Percentiles rank a stretch among this genome's conserved stretches.
Evolutionary conservation across 148 eudicot genomes (phyloP).

Genomic region (Mesembryanthemum crystallinum): DNA sequence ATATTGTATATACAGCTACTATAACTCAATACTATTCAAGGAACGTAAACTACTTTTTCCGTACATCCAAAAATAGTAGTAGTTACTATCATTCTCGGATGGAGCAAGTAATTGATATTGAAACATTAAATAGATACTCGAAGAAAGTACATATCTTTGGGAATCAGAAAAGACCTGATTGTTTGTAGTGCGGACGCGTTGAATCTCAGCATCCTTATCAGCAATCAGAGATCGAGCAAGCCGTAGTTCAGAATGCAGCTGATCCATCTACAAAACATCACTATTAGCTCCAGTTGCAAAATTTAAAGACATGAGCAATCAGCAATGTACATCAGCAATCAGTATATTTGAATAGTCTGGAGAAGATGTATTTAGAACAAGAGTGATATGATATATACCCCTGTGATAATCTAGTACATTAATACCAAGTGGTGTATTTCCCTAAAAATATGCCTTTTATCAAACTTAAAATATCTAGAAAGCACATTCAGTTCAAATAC

Average conservation of each 20-base stretch:
- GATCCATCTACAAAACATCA: slow-evolving; percentile 62
- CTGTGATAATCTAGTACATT: neutral
- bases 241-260: slow-evolving; percentile 82
- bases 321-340: neutral
- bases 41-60: too few relatives aligned
- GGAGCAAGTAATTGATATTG: neutral
- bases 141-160: neutral
- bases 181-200: slow-evolving; percentile 72
- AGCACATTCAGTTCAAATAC: neutral
- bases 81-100: too few relatives aligned
- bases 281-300: slow-evolving; percentile 13
- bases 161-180: slow-evolving; percentile 56
- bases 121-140: neutral
- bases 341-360: neutral
- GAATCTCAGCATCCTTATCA: slow-evolving; percentile 83
- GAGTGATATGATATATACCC: neutral
- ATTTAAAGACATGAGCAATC: neutral
- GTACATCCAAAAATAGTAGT: too few relatives aligned
- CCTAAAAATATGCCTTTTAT: neutral
- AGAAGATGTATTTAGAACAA: neutral
- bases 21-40: too few relatives aligned
- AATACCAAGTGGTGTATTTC: neutral
- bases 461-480: neutral
- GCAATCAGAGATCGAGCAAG: slow-evolving; percentile 96
- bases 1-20: too few relatives aligned